Evolutionary conservation across 148 eudicot genomes (phyloP), one percentile per base, ranked within the genome.

Genomic region (Persicaria tinctoria): DNA sequence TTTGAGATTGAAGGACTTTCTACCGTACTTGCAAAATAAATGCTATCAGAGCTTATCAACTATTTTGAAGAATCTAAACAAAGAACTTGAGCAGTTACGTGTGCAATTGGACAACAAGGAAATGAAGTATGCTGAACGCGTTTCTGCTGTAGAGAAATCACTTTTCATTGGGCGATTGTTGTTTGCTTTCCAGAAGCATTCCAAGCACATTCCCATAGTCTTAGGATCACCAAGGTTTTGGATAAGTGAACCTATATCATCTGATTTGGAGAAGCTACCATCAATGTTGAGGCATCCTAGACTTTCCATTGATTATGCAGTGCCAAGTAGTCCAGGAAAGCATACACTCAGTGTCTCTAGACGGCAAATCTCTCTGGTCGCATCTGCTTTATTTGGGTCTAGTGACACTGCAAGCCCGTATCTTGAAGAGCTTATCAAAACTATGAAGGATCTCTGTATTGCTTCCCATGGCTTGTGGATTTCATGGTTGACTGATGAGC

Each of bases 191-290:
- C 93, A 87, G 63, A 90, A 85, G 76, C 93, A 92, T 84, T 90
- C 92, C 12, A 90, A 74, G 75, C 92, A 95, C 80, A 87, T 95
- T 17, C 97, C 93, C 0, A 82, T 88, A 47, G 83, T 95, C 75
- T 87, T 95, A 76, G 99, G 99, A 66, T 89, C 97, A 60, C 97
- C 99, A n/a, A 86, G 89, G 76, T 80, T 80, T 59, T 95, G 99
- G 99, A 83, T 86, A 75, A 87, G 70, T 79, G 89, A 88, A 70
- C 79, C 84, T 23, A 18, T 51, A 46, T 79, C 71, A 79, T 82
- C 81, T 68, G 75, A 74, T 74, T 81, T 86, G 60, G 88, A 84
- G 76, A 84, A 80, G 78, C 72, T 88, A n/a, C 79, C 84, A 49
- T 68, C 86, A 73, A 57, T 82, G 60, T 74, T 85, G 74, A 89